Base-by-base conservation (phyloP, 106 monocot species). In the Allium fistulosum region DNA sequence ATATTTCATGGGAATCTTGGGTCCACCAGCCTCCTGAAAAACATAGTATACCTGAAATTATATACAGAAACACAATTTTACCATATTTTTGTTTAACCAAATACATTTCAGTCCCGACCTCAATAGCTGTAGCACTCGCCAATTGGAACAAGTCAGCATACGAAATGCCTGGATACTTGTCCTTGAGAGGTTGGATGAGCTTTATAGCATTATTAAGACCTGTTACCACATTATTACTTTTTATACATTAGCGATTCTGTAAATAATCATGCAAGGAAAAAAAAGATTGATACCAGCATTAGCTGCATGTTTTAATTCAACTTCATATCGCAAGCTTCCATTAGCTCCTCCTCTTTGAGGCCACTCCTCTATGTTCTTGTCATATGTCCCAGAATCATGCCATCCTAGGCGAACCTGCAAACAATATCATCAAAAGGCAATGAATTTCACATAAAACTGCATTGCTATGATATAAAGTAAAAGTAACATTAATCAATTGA, bases 381-480 rank as follows among this genome's bases (percentile, higher is more conserved):
- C 88, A 71, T 92, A 97, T 7, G 97, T 97, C 48, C 97, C 97
- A 63, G 97, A 65, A 83, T 97, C 97, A 74, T 97, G 97, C 97
- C 97, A 97, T 53, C 97, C 97, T 11, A 97, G 75, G 9, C 97
- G 92, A 71, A 97, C 81, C 97, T 92, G 59, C 58, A 46, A 17
- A 52, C 59, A 71, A 37, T 37, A 37, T 37, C 5, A 37, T 37
- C 37, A 37, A 4, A 37, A 37, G 2, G 5, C 37, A 37, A 37
- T 37, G 37, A 37, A 37, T 37, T 37, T 37, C 37, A 37, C 37
- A 37, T 37, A 37, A 37, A 37, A 37, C 37, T 37, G 5, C 5
- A 37, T 37, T 5, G 37, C 37, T 37, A 37, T 37, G 37, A 37
- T 37, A 2, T 37, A 37, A 28, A 37, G 37, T 37, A 37, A 37